Evolutionary conservation across 768 basidiomycete species (phyloP).

Genomic region (Pisolithus albus): DNA sequence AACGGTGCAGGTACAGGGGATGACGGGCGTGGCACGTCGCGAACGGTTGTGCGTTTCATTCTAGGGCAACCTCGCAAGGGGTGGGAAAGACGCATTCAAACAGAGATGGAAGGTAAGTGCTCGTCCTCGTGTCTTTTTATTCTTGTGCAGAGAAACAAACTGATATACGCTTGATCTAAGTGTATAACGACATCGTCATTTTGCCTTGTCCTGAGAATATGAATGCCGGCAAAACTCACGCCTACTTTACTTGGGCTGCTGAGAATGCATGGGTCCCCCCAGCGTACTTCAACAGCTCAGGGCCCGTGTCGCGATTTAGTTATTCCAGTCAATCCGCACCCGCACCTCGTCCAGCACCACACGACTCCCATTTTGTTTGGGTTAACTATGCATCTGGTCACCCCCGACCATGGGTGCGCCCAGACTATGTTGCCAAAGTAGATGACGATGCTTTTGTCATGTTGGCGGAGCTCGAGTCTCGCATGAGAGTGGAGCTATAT

Average conservation of each 20-base stretch:
- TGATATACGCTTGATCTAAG: conserved; percentile 32
- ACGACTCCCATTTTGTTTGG: conserved; percentile 62
- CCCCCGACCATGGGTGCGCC: conserved; percentile 66
- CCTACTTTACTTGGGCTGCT: conserved; percentile 90
- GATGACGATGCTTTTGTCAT: conserved; percentile 96
- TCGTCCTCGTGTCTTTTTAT: not conserved
- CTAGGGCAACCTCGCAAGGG: conserved; percentile 76
- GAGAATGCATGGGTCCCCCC: conserved; percentile 88
- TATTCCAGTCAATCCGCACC: conserved; percentile 55
- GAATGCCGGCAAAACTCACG: conserved; percentile 90
- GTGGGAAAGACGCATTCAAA: conserved; percentile 69
- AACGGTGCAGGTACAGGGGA: conserved; percentile 67
- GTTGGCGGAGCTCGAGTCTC: conserved; percentile 89
- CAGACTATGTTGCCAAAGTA: conserved; percentile 89
- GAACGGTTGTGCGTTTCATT: conserved; percentile 84
- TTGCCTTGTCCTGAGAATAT: conserved; percentile 88
- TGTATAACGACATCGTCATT: conserved; percentile 80
- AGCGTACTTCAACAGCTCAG: conserved; percentile 45
- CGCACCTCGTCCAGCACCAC: conserved; percentile 58
- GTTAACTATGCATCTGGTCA: conserved; percentile 37
- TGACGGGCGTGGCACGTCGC: conserved; percentile 66
- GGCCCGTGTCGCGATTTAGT: conserved; percentile 45
- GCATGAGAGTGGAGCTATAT: conserved; percentile 73
- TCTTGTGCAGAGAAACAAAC: not conserved
- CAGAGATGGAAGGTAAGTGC: conserved; percentile 86